Conservation (phyloP, 257 asterid species). For the Solanum peruvianum region DNA sequence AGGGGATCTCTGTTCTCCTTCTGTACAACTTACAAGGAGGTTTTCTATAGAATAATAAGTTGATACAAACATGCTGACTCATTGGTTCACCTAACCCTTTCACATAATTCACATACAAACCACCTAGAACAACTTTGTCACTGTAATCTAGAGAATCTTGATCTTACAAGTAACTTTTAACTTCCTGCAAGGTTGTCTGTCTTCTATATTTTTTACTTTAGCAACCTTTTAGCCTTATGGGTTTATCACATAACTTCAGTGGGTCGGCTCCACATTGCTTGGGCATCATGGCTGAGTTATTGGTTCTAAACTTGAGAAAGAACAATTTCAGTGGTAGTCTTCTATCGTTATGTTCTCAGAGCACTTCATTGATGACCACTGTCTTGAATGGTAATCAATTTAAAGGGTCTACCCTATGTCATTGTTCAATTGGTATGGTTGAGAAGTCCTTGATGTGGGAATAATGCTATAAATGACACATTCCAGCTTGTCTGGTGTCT, state of each 20-base stretch:
- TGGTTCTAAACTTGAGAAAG: background rate
- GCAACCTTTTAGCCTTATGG: background rate
- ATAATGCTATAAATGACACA: background rate
- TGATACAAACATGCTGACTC: background rate
- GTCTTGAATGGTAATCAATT: background rate
- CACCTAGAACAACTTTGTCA: background rate
- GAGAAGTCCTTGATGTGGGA: background rate
- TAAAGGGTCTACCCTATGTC: background rate
- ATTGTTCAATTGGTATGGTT: background rate
- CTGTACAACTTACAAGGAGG: background rate
- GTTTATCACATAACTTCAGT: background rate
- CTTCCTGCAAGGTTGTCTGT: background rate
- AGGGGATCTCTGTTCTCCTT: background rate
- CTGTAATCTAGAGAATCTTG: background rate
- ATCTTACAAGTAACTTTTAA: background rate
- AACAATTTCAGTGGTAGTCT: background rate
- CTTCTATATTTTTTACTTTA: background rate
- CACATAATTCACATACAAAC: background rate
- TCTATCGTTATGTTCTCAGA: background rate
- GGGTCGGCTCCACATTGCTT: background rate
- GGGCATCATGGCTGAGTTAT: background rate
- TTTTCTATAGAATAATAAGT: background rate
- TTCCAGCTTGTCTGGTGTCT: background rate
- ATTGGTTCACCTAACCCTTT: background rate
- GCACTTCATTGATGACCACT: background rate